These are phyloP conservation scores for Trichoderma arundinaceum DNA, from an alignment of 2,329 filamentous ascomycete genomes.

Conservation along the genomic window DNA sequence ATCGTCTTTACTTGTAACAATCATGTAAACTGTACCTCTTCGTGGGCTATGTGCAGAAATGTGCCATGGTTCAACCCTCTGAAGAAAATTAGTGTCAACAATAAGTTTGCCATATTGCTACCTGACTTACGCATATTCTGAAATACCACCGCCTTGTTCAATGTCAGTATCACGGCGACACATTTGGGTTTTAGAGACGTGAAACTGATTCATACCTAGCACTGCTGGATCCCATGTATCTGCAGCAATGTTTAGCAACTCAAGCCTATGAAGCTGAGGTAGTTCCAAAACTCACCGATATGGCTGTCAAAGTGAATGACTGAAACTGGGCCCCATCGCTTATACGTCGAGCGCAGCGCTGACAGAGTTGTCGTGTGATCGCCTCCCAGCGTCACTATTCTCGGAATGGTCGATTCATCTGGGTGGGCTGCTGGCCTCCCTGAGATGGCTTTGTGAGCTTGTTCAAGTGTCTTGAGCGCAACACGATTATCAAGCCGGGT, in stretches of 20 bases:
- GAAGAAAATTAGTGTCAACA: background rate
- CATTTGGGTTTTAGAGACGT: background rate
- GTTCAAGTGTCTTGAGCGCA: constrained; percentile 37
- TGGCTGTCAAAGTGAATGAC: constrained; percentile 75
- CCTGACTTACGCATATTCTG: constrained; percentile 33
- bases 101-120: background rate
- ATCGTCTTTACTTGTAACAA: no score
- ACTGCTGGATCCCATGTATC: constrained; percentile 37
- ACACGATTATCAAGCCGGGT: constrained; percentile 36
- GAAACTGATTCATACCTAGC: constrained; percentile 28
- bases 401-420: constrained; percentile 30
- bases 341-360: constrained; percentile 66
- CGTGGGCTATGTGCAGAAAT: constrained; percentile 38
- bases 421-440: constrained; percentile 31
- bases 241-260: background rate
- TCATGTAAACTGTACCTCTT: constrained; percentile 31
- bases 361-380: constrained; percentile 72
- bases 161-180: background rate
- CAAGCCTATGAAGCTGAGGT: background rate
- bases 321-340: constrained; percentile 64
- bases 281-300: constrained; percentile 33
- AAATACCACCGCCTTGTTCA: constrained; percentile 35
- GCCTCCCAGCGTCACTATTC: constrained; percentile 69
- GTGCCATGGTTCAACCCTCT: constrained; percentile 39
- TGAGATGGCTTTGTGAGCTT: constrained; percentile 35